phyloP scores from a whole-genome alignment of 495 filamentous ascomycete species.

The Penicillium mononematosum region DNA sequence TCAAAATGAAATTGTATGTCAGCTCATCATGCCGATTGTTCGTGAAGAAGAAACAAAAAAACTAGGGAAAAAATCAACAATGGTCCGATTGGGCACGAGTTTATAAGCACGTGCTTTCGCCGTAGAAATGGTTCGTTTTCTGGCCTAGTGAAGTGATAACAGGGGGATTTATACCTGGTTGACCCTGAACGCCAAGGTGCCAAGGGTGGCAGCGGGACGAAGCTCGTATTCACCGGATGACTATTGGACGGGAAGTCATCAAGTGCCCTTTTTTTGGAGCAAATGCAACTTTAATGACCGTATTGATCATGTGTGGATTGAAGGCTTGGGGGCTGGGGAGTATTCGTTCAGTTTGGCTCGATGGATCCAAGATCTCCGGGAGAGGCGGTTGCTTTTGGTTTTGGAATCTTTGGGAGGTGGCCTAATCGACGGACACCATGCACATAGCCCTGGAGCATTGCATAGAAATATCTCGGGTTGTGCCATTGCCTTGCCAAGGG shows the following conservation, averaged over 20 bases:
- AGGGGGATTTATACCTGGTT: background rate
- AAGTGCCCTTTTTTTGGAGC: background rate
- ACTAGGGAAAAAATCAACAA: background rate
- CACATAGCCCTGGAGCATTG: too few relatives aligned
- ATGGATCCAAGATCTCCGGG: background rate
- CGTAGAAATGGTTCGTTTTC: background rate
- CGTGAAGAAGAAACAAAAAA: background rate
- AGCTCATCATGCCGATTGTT: background rate
- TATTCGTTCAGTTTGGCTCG: background rate
- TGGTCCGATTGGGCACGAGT: background rate
- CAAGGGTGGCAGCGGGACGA: conserved; percentile 1
- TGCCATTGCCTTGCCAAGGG: background rate
- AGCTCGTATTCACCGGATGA: conserved; percentile 1
- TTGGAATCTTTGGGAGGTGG: too few relatives aligned
- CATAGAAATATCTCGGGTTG: background rate
- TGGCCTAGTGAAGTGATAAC: background rate
- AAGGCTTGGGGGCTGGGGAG: too few relatives aligned
- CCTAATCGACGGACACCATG: background rate
- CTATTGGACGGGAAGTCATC: background rate
- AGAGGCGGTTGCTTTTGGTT: background rate
- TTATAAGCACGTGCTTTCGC: background rate
- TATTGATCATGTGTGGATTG: background rate
- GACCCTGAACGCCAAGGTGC: conserved; percentile 11
- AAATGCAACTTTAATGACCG: background rate
- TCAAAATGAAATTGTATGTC: background rate